Percentiles rank a stretch among this genome's conserved stretches.
phyloP scores from a whole-genome alignment of 2,329 filamentous ascomycete species.

The Dactylella cylindrospora region DNA sequence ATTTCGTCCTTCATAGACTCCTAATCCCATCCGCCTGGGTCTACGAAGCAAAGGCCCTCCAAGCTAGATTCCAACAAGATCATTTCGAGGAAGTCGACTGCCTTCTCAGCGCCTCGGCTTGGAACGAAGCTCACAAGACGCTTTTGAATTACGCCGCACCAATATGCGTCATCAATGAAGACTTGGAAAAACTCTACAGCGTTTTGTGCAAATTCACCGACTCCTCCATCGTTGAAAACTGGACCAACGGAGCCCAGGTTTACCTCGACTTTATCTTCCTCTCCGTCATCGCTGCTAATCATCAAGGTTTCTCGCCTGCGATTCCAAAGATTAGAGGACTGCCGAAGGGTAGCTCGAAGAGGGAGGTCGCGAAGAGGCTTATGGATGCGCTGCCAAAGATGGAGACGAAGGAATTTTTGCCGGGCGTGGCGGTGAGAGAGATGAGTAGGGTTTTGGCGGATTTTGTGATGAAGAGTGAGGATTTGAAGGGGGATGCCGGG shows the following conservation, averaged over 20 bases:
- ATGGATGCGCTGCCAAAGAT: constrained; percentile 56
- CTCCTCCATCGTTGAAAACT: constrained; percentile 66
- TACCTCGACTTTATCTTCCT: constrained; percentile 67
- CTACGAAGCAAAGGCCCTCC: constrained; percentile 74
- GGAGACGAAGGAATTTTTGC: constrained; percentile 56
- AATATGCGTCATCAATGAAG: constrained; percentile 74
- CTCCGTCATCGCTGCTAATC: constrained; percentile 51
- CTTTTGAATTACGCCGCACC: constrained; percentile 81
- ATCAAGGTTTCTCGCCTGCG: constrained; percentile 47
- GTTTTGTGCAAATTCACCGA: constrained; percentile 72
- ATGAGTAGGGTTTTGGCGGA: constrained; percentile 75
- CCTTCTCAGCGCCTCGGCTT: constrained; percentile 74
- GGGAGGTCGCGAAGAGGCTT: constrained; percentile 54
- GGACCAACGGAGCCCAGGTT: constrained; percentile 77
- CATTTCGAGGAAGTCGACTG: constrained; percentile 72
- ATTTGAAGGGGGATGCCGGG: constrained; percentile 56
- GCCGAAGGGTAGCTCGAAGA: constrained; percentile 49
- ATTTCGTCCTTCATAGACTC: constrained; percentile 67
- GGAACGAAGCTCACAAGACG: constrained; percentile 78
- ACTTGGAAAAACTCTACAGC: constrained; percentile 69
- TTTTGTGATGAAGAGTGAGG: constrained; percentile 63
- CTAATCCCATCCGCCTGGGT: constrained; percentile 76
- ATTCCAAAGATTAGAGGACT: constrained; percentile 50
- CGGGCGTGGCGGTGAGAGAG: constrained; percentile 75
- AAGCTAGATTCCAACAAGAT: constrained; percentile 73